Evolutionary conservation across 164 flowering plant genomes (phyloP).

Genomic region (Berberis thunbergii): DNA sequence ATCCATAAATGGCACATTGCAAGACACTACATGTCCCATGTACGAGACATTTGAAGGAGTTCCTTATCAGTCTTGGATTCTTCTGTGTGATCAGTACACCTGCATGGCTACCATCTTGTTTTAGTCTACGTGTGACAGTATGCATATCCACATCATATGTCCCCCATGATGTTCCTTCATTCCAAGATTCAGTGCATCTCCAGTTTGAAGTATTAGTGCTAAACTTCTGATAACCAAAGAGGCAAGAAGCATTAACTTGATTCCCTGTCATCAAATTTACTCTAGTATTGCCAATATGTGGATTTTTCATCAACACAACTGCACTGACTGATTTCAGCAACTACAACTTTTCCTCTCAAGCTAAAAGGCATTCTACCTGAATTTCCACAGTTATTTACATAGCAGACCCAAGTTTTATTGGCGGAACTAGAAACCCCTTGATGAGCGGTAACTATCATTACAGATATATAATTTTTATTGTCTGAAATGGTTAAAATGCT

Average conservation of each 20-base stretch:
- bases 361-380: too few relatives aligned
- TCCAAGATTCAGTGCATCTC: slow-evolving; percentile 56
- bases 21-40: slow-evolving; percentile 19
- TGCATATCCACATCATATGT: slow-evolving; percentile 90
- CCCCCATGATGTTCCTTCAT: slow-evolving; percentile 74
- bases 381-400: too few relatives aligned
- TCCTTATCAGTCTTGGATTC: slow-evolving; percentile 52
- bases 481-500: too few relatives aligned
- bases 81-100: slow-evolving; percentile 77
- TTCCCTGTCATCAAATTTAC: slow-evolving; percentile 82
- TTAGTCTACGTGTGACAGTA: slow-evolving; percentile 76
- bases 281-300: slow-evolving; percentile 89
- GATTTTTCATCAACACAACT: slow-evolving; percentile 35
- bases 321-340: too few relatives aligned
- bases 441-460: too few relatives aligned
- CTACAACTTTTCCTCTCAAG: too few relatives aligned
- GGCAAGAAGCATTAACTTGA: slow-evolving; percentile 70
- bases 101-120: slow-evolving; percentile 75
- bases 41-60: slow-evolving; percentile 59
- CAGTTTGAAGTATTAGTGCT: slow-evolving; percentile 80
- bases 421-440: too few relatives aligned
- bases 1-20: too few relatives aligned
- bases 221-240: slow-evolving; percentile 73
- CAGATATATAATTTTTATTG: too few relatives aligned
- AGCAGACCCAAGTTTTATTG: too few relatives aligned